Evolutionary conservation across 1,139 yeast species (phyloP), one percentile per base, ranked within the genome.

Genomic region (Suhomyces bokatorum): DNA sequence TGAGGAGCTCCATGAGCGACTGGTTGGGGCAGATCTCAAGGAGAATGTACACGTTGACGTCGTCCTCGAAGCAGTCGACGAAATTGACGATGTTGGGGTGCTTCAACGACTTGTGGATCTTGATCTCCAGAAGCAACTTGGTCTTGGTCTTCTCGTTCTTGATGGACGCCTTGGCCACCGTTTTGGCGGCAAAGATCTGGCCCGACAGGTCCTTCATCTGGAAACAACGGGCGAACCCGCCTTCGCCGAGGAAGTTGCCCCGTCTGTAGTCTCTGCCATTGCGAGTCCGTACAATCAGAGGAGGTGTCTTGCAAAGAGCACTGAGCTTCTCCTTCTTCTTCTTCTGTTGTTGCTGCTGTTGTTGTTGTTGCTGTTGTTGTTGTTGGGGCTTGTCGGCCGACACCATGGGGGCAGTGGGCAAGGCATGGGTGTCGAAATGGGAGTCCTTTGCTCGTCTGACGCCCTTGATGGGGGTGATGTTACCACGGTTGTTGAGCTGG

Each of bases 211-310:
- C 96, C 62, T 87, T 88, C 77, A 95, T 95, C 66, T 93, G 97
- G 70, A 95, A 95, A 64, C 99, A 95, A 62, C 99, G 83, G 15
- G 99, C 99, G 73, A 95, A 95, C 0, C 99, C 99, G 47, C 99
- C 99, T 71, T 90, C 99, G 28, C 99, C 99, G 32, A 95, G 73
- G 56, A 91, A 90, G 48, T 77, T 78, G 3, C 98, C 98, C 62
- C 99, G 81, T 57, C 88, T 88, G 66, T 88, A 93, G 58, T 90
- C 95, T 60, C 88, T 78, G 44, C 97, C 96, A 52, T 80, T 77
- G 69, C 93, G 80, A 35, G 95, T 89, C 57, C 93, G 80, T 56
- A 93, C 95, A 51, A 89, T 80, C 14, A 96, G 85, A 31, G 98
- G 97, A 3, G 98, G 97, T 4, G 97, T 91, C 66, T 89, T 89